Evolutionary conservation across 2,329 filamentous ascomycete species (phyloP), one percentile per base, ranked within the genome.

Genomic region (Hawksworthiomyces lignivorus): DNA sequence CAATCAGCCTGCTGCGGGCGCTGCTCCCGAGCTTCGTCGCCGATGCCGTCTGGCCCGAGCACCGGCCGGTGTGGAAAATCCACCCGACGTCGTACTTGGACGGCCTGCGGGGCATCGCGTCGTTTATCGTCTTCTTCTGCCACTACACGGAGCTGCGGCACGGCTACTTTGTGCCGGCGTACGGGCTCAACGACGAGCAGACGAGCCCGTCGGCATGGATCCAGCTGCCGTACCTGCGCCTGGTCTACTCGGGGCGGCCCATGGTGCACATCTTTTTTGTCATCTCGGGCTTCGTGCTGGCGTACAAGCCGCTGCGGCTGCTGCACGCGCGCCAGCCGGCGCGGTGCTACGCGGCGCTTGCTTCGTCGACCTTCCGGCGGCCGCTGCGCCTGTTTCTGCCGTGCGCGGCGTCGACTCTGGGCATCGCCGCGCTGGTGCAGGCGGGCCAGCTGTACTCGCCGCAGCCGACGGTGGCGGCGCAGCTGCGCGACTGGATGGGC

Each of bases 221-320:
- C 17, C 69, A 72, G 51, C 53, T 70, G 12, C 69, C 69, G 2
- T 64, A 67, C 38, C 11, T 69, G 7, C 62, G 67, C 40, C 55
- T 69, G 21, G 41, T 70, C 17, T 68, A 60, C 48, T 64, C 64
- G 14, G 67, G 67, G 15, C 60, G 63, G 15, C 65, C 68, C 8
- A 68, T 69, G 65, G 69, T 73, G 3, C 64, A 69, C 50, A 62
- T 73, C 35, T 72, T 73, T 54, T 72, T 72, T 53, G 62, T 72
- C 48, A 68, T 73, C 27, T 72, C 68, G 2, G 69, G 70, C 28
- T 70, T 68, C 46, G 68, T 64, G 4, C 59, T 73, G 18, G 62
- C 67, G 7, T 61, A 63, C 48, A 67, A 67, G 47, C 63, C 68
- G 3, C 52, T 72, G 20, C 59, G 61, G 39, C 56, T 61, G 24